Evolutionary conservation across 345 rosid genomes (phyloP).

Genomic region (Eucalyptus victrix): DNA sequence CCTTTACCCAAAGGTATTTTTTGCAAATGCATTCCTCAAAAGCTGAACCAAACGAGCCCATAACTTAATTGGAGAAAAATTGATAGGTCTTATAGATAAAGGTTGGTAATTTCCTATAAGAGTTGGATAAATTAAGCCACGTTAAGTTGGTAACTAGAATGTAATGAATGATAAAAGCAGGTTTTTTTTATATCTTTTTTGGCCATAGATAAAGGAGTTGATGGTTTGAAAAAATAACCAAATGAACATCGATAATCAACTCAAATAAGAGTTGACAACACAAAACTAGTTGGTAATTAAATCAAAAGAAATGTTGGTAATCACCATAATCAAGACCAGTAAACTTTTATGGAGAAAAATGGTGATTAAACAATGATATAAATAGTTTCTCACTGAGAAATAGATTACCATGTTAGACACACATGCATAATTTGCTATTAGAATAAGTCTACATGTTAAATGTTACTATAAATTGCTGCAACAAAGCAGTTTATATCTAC

Average conservation of each 20-base stretch:
- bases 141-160: background rate
- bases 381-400: background rate
- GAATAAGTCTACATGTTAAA: background rate
- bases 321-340: background rate
- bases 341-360: background rate
- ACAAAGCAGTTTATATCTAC: background rate
- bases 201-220: background rate
- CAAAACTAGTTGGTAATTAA: background rate
- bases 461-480: background rate
- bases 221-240: background rate
- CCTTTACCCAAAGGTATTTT: too few relatives aligned
- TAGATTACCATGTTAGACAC: background rate
- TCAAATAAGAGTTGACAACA: background rate
- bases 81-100: background rate
- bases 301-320: background rate
- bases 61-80: background rate
- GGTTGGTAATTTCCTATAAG: background rate
- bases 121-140: background rate
- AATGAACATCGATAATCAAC: background rate
- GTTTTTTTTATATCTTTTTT: background rate
- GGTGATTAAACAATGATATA: background rate
- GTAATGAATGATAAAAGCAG: background rate
- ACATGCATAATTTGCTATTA: background rate
- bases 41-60: too few relatives aligned
- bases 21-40: too few relatives aligned